These are phyloP conservation scores for Pleodorina starrii DNA, from an alignment of 139 green algal genomes.

Conservation along the genomic window DNA sequence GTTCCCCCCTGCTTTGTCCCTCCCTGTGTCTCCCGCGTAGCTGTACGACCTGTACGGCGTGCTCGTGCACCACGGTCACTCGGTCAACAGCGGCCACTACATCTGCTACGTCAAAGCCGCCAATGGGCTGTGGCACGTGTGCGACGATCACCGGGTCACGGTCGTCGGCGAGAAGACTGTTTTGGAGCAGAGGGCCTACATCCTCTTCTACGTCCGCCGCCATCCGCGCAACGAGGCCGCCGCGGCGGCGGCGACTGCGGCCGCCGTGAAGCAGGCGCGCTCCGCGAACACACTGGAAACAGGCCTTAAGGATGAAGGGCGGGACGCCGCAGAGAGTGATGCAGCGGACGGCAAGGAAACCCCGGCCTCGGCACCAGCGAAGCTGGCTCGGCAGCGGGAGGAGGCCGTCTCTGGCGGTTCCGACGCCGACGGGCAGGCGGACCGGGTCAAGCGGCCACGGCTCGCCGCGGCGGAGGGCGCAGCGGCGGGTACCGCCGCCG, in stretches of 20 bases:
- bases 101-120: conserved; percentile 86
- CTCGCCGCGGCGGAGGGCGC: background rate
- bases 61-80: conserved; percentile 92
- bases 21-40: background rate
- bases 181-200: conserved; percentile 93
- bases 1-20: too few relatives aligned
- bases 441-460: background rate
- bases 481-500: background rate
- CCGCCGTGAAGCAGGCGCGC: background rate
- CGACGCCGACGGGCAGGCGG: background rate
- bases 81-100: conserved; percentile 92
- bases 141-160: conserved; percentile 85
- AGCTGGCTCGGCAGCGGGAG: background rate
- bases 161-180: conserved; percentile 65
- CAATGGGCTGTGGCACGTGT: conserved; percentile 88
- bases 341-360: too few relatives aligned
- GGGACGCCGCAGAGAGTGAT: too few relatives aligned
- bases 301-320: too few relatives aligned
- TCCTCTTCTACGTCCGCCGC: conserved; percentile 93
- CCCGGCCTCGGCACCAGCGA: too few relatives aligned
- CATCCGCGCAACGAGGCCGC: conserved; percentile 12
- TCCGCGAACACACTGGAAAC: too few relatives aligned
- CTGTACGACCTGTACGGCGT: conserved; percentile 92
- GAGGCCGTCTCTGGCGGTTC: background rate
- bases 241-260: background rate